Percentiles rank a stretch among this genome's conserved stretches.
Evolutionary conservation across 352 stramenopile genomes (phyloP).

Genomic region (Phytophthora agathidicida): DNA sequence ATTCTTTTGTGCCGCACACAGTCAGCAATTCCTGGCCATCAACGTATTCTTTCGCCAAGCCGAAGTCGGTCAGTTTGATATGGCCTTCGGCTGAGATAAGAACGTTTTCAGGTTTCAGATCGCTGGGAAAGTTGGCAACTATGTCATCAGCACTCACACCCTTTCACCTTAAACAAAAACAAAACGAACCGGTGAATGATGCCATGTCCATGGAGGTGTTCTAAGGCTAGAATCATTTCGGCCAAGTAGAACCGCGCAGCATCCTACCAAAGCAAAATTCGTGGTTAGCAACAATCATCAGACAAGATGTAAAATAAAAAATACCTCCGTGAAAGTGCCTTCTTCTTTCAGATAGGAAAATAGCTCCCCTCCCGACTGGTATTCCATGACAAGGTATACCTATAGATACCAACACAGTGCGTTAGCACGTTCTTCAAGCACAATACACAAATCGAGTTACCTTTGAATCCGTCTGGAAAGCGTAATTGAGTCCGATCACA

Average conservation of each 20-base stretch:
- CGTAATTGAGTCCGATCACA: constrained; percentile 77
- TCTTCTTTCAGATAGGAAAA: constrained; percentile 76
- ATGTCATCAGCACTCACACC: neutral
- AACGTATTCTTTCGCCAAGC: constrained; percentile 77
- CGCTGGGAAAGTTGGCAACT: constrained; percentile 31
- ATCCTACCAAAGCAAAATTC: constrained; percentile 39
- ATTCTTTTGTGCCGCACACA: constrained; percentile 85
- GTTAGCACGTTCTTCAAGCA: neutral
- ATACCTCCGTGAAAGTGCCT: constrained; percentile 72
- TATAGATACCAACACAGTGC: constrained; percentile 15
- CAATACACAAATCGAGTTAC: constrained; percentile 22
- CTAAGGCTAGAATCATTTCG: constrained; percentile 85
- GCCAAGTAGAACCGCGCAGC: constrained; percentile 79
- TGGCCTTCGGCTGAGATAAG: constrained; percentile 90
- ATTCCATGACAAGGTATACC: constrained; percentile 83
- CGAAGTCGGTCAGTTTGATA: constrained; percentile 93
- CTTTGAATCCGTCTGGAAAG: constrained; percentile 88
- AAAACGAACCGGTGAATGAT: constrained; percentile 81
- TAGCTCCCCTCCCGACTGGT: constrained; percentile 80
- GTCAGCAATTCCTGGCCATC: constrained; percentile 77
- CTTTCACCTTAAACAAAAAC: neutral
- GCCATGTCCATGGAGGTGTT: constrained; percentile 79
- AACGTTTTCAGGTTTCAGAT: constrained; percentile 94
- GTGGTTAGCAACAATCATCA: neutral
- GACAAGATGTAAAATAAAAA: neutral